Conservation (phyloP, 805 yeast genomes). For the Zygosaccharomyces rouxii region DNA sequence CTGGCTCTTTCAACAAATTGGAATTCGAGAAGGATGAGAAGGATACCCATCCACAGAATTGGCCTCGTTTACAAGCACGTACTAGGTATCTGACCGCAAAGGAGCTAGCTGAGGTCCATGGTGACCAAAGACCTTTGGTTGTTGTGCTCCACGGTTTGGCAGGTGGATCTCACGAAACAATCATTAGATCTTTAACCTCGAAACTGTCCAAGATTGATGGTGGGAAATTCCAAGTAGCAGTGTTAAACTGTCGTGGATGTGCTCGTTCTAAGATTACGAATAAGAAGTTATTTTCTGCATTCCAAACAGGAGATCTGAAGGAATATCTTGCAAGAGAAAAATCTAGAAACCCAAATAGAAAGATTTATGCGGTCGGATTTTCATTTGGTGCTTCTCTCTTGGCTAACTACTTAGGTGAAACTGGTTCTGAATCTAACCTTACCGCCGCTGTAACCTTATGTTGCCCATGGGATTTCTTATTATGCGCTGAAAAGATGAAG, state of each 20-base stretch:
- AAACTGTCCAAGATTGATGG: slow-evolving; percentile 39
- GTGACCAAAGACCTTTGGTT: slow-evolving; percentile 48
- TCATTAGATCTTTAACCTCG: slow-evolving; percentile 52
- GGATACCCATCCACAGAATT: slow-evolving; percentile 46
- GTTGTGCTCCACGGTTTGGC: slow-evolving; percentile 68
- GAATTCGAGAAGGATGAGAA: slow-evolving; percentile 33
- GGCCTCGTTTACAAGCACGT: slow-evolving; percentile 63
- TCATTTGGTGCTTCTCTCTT: slow-evolving; percentile 69
- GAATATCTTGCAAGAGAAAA: slow-evolving; percentile 50
- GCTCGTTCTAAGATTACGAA: slow-evolving; percentile 68
- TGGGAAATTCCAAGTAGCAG: slow-evolving; percentile 52
- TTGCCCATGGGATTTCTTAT: slow-evolving; percentile 70
- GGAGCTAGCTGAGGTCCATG: slow-evolving; percentile 39
- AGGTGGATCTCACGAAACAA: slow-evolving; percentile 77
- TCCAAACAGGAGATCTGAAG: slow-evolving; percentile 66
- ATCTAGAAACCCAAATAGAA: slow-evolving; percentile 53
- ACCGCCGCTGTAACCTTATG: slow-evolving; percentile 58
- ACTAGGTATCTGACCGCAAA: slow-evolving; percentile 54
- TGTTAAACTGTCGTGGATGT: slow-evolving; percentile 70
- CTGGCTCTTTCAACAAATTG: slow-evolving; percentile 22
- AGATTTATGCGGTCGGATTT: slow-evolving; percentile 62
- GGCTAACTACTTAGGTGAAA: slow-evolving; percentile 68
- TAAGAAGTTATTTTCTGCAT: slow-evolving; percentile 61
- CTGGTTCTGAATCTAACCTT: slow-evolving; percentile 47
- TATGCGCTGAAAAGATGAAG: slow-evolving; percentile 44